Conservation (phyloP, 116 monocot species). For the Cymodocea nodosa region DNA sequence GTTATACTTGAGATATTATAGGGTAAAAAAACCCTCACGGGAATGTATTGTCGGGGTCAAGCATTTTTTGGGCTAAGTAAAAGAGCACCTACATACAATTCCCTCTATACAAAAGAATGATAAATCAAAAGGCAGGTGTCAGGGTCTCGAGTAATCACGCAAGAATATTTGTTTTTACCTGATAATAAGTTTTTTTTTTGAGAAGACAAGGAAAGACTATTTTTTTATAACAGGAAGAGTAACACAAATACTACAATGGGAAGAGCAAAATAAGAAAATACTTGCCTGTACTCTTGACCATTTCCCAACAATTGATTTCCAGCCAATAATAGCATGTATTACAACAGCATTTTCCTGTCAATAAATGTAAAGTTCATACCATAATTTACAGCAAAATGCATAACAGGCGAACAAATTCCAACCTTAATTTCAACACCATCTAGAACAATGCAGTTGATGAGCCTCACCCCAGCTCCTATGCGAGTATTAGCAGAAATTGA, state of each 20-base stretch:
- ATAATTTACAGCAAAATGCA: neutral
- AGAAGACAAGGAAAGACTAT: neutral
- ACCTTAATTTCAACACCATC: slow-evolving; percentile 99
- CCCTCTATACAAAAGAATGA: no score
- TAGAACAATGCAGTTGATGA: slow-evolving; percentile 81
- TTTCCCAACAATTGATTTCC: slow-evolving; percentile 84
- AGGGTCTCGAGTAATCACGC: no score
- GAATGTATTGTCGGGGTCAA: no score
- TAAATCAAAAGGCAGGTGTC: no score
- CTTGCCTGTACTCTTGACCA: slow-evolving; percentile 95
- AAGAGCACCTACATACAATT: no score
- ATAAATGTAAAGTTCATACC: slow-evolving; percentile 3
- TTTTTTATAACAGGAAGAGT: neutral
- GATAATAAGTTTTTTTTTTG: neutral
- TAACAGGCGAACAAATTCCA: neutral
- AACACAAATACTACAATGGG: neutral
- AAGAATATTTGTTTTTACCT: neutral
- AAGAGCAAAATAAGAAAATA: slow-evolving; percentile 9
- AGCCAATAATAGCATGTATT: slow-evolving; percentile 83
- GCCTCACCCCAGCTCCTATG: slow-evolving; percentile 83
- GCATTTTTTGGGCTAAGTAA: no score
- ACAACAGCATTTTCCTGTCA: slow-evolving; percentile 92
- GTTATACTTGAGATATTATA: no score
- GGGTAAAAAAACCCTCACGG: no score
- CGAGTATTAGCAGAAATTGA: slow-evolving; percentile 98